Evolutionary conservation across 225 moss, liverwort and hornwort genomes (phyloP).

Genomic region (Marchantia paleacea): DNA sequence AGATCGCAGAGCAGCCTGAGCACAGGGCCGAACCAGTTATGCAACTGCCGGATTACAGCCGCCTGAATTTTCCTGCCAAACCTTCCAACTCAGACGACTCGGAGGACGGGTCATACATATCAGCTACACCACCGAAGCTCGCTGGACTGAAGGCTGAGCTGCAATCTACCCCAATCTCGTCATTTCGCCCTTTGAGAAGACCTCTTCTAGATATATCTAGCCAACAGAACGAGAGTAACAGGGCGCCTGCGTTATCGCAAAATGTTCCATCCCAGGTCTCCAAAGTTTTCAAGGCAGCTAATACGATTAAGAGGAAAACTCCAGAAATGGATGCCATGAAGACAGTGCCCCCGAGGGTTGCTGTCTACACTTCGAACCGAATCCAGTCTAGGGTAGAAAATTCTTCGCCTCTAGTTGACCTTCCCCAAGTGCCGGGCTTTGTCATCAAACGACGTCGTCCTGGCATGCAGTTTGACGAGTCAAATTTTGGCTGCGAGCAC

Average conservation of each 20-base stretch:
- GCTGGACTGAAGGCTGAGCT: background rate
- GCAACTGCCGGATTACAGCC: background rate
- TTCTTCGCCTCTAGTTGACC: background rate
- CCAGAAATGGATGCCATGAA: background rate
- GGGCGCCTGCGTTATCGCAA: background rate
- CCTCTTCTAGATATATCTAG: slow-evolving; percentile 25
- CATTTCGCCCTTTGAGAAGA: slow-evolving; percentile 17
- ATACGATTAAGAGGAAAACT: background rate
- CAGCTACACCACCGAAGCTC: slow-evolving; percentile 31
- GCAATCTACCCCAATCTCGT: slow-evolving; percentile 5
- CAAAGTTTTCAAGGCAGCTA: background rate
- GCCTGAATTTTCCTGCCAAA: slow-evolving; percentile 8
- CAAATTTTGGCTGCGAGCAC: background rate
- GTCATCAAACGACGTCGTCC: slow-evolving; percentile 37
- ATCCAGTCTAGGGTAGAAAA: background rate
- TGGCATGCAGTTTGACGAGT: slow-evolving; percentile 15
- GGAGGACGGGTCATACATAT: slow-evolving; percentile 29
- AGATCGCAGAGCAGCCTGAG: background rate
- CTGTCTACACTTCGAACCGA: background rate
- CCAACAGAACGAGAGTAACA: background rate
- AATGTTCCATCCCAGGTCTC: background rate
- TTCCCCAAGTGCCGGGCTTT: slow-evolving; percentile 30
- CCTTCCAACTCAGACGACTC: slow-evolving; percentile 33
- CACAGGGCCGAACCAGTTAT: background rate
- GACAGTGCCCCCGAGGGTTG: background rate